phyloP scores from a whole-genome alignment of 1,284 basidiomycete species.

The Athelia psychrophila region DNA sequence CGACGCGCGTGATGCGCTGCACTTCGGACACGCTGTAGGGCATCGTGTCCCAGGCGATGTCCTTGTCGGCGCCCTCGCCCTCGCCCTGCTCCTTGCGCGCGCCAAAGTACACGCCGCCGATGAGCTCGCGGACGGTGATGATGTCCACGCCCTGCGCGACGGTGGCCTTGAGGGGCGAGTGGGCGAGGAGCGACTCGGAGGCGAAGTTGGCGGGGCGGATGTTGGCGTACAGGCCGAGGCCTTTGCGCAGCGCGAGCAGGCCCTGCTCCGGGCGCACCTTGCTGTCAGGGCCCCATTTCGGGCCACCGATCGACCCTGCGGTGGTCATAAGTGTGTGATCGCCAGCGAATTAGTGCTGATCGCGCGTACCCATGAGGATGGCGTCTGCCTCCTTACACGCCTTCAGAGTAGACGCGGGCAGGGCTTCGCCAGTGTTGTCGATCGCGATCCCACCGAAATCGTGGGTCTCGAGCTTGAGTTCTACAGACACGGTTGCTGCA shows the following conservation, averaged over 20 bases:
- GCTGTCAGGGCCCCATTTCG: constrained; percentile 94
- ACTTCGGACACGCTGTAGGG: constrained; percentile 92
- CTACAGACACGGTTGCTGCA: constrained; percentile 54
- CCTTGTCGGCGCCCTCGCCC: constrained; percentile 57
- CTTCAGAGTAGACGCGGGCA: constrained; percentile 84
- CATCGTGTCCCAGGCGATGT: constrained; percentile 88
- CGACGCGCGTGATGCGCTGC: constrained; percentile 93
- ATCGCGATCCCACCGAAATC: constrained; percentile 95
- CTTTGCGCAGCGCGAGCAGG: constrained; percentile 89
- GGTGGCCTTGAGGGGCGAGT: constrained; percentile 92
- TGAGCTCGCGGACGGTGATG: constrained; percentile 94
- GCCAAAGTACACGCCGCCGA: constrained; percentile 93
- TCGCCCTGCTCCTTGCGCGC: constrained; percentile 79
- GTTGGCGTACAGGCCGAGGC: constrained; percentile 94
- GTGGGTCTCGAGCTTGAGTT: constrained; percentile 76
- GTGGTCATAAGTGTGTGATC: constrained; percentile 2
- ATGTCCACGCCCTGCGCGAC: constrained; percentile 88
- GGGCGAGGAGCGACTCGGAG: constrained; percentile 83
- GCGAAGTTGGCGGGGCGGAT: constrained; percentile 97
- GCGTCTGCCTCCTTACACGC: constrained; percentile 90
- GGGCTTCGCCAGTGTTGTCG: constrained; percentile 80
- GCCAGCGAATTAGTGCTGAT: not conserved
- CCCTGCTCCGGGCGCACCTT: constrained; percentile 96
- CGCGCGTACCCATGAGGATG: constrained; percentile 78
- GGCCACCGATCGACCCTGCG: constrained; percentile 92